phyloP scores from a whole-genome alignment of 805 yeast species.

The Sugiyamaella floridensis region DNA sequence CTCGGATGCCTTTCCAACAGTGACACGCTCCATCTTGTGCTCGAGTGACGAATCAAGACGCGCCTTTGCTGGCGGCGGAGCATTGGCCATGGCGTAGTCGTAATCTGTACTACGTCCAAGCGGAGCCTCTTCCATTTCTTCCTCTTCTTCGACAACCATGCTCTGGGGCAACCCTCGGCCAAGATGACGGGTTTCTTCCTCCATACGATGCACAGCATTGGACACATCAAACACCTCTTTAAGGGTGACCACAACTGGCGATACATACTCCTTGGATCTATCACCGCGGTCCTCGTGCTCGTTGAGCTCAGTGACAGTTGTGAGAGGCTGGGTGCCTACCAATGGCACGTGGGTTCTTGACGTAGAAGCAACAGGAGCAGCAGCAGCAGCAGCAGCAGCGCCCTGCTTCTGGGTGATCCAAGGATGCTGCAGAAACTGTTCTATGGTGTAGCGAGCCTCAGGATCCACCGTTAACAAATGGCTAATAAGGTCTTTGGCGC shows the following conservation, averaged over 20 bases:
- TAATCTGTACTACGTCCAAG: constrained; percentile 6
- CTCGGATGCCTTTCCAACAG: constrained; percentile 10
- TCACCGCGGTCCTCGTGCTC: background rate
- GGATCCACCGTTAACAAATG: constrained; percentile 69
- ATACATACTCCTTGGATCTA: constrained; percentile 18
- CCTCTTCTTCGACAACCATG: constrained; percentile 28
- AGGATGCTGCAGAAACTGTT: constrained; percentile 66
- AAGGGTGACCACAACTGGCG: constrained; percentile 64
- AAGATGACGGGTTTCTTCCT: constrained; percentile 46
- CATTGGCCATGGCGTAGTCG: background rate
- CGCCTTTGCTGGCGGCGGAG: background rate
- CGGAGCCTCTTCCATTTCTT: constrained; percentile 20
- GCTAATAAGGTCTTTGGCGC: constrained; percentile 65
- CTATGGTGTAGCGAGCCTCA: constrained; percentile 56
- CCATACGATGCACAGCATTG: constrained; percentile 77
- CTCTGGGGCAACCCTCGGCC: constrained; percentile 19
- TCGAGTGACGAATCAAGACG: constrained; percentile 1
- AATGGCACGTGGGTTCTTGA: background rate
- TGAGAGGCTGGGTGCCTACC: constrained; percentile 10
- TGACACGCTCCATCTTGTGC: constrained; percentile 8
- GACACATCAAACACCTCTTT: constrained; percentile 83
- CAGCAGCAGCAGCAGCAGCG: constrained; percentile 19
- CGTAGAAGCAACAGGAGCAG: no score
- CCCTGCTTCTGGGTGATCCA: constrained; percentile 47
- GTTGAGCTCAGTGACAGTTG: constrained; percentile 1